Evolutionary conservation across 2,329 filamentous ascomycete genomes (phyloP).

Genomic region (Onygenales sp.): DNA sequence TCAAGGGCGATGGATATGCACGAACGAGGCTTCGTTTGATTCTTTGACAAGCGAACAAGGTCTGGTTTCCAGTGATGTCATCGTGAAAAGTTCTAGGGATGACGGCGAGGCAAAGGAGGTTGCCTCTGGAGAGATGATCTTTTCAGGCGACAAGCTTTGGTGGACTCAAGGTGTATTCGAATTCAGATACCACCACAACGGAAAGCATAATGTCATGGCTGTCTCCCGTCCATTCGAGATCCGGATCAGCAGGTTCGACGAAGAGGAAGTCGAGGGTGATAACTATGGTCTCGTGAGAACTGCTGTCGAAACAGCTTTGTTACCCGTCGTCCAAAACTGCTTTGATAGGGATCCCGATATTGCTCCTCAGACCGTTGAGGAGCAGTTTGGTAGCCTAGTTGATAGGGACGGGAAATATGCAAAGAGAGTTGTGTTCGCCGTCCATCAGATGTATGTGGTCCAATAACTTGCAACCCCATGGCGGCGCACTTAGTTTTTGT

Average conservation of each 20-base stretch:
- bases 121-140: slow-evolving; percentile 72
- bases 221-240: slow-evolving; percentile 92
- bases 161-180: slow-evolving; percentile 97
- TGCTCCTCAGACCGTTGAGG: slow-evolving; percentile 68
- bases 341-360: slow-evolving; percentile 87
- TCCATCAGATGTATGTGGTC: slow-evolving; percentile 71
- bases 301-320: slow-evolving; percentile 64
- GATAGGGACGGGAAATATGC: slow-evolving; percentile 85
- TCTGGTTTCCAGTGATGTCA: slow-evolving; percentile 60
- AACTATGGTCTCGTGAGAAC: slow-evolving; percentile 47
- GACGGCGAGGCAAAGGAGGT: slow-evolving; percentile 47
- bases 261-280: slow-evolving; percentile 55
- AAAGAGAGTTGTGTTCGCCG: slow-evolving; percentile 82
- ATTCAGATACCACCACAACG: slow-evolving; percentile 92
- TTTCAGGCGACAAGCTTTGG: slow-evolving; percentile 88
- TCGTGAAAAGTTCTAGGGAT: slow-evolving; percentile 36
- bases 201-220: slow-evolving; percentile 85
- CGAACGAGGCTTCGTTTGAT: slow-evolving; percentile 67
- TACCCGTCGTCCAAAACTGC: slow-evolving; percentile 83
- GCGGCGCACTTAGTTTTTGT: too few relatives aligned
- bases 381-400: slow-evolving; percentile 74
- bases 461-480: neutral
- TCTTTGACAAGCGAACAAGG: slow-evolving; percentile 64
- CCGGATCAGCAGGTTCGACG: slow-evolving; percentile 69
- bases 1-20: slow-evolving; percentile 81